Conservation (phyloP, 129 eudicot genomes). For the Apium graveolens region DNA sequence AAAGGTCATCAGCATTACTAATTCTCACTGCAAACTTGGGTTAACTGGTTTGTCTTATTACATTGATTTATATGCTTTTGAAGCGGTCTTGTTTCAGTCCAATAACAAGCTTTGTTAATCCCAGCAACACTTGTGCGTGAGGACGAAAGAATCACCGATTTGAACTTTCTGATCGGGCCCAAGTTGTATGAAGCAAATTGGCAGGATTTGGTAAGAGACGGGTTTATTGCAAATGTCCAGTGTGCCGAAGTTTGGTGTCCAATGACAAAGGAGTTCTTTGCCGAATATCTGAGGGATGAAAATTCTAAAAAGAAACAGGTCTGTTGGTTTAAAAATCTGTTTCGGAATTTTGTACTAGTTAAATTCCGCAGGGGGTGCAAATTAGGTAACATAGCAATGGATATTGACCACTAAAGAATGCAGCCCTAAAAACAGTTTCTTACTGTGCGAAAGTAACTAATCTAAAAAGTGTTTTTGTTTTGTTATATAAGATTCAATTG, state of each 20-base stretch:
- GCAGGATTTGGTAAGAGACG: slow-evolving; percentile 91
- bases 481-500: background rate
- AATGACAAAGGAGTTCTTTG: slow-evolving; percentile 92
- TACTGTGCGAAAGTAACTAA: background rate
- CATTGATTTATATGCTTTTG: background rate
- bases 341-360: background rate
- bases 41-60: slow-evolving; percentile 53
- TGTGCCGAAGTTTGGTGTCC: slow-evolving; percentile 99
- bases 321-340: background rate
- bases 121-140: slow-evolving; percentile 98
- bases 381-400: background rate
- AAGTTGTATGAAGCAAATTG: slow-evolving; percentile 94
- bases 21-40: slow-evolving; percentile 98
- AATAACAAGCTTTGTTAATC: slow-evolving; percentile 11
- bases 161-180: slow-evolving; percentile 94
- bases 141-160: slow-evolving; percentile 89
- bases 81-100: background rate
- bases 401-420: no score
- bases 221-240: slow-evolving; percentile 92
- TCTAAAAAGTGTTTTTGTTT: background rate
- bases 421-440: background rate
- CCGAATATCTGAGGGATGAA: slow-evolving; percentile 77
- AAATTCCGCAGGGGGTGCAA: background rate
- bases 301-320: slow-evolving; percentile 90
- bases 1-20: slow-evolving; percentile 83